These are phyloP conservation scores for Lepraria neglecta DNA, from an alignment of 495 filamentous ascomycete genomes.

Conservation along the genomic window DNA sequence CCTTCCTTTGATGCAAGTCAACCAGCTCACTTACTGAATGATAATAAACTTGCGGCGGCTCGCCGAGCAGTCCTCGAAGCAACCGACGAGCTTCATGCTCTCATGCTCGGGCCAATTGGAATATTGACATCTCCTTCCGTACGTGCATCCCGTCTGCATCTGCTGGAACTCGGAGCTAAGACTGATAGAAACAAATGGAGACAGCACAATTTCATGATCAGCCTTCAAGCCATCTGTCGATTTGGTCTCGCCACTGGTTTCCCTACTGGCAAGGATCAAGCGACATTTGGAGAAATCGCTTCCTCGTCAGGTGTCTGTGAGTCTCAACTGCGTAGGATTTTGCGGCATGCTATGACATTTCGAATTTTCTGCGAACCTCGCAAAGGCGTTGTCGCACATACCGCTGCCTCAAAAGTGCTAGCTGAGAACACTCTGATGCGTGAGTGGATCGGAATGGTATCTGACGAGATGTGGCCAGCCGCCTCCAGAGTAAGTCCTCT, in stretches of 20 bases:
- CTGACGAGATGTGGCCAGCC: slow-evolving; percentile 47
- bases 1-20: slow-evolving; percentile 4
- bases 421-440: slow-evolving; percentile 39
- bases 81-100: slow-evolving; percentile 13
- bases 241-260: slow-evolving; percentile 32
- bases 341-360: slow-evolving; percentile 34
- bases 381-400: slow-evolving; percentile 48
- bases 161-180: background rate
- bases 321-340: slow-evolving; percentile 20
- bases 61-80: slow-evolving; percentile 4
- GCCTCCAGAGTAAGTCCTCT: slow-evolving; percentile 28
- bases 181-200: background rate
- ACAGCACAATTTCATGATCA: slow-evolving; percentile 2
- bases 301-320: slow-evolving; percentile 8
- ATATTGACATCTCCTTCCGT: background rate
- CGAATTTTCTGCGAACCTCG: slow-evolving; percentile 50
- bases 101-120: slow-evolving; percentile 13
- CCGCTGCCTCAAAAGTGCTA: slow-evolving; percentile 43
- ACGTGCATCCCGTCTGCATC: background rate
- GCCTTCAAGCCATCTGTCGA: slow-evolving; percentile 25
- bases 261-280: slow-evolving; percentile 33
- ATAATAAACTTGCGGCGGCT: background rate
- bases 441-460: slow-evolving; percentile 47
- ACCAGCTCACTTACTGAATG: background rate
- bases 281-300: slow-evolving; percentile 41